Evolutionary conservation across 495 filamentous ascomycete species (phyloP).

Genomic region (Penicillium herquei): DNA sequence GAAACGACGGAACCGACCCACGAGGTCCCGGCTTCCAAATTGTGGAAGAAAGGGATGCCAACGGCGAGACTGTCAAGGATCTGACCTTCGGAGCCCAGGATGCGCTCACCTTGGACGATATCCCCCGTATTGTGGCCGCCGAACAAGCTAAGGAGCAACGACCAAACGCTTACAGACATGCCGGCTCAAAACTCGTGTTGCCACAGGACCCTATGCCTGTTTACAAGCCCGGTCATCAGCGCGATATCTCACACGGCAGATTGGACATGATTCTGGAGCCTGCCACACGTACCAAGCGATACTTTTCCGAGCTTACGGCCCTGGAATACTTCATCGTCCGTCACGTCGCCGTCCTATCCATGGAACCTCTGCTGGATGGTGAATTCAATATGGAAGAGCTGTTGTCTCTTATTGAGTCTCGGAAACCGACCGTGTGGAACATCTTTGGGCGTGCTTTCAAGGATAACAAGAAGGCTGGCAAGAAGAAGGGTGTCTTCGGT

Average conservation of each 20-base stretch:
- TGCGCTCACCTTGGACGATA: slow-evolving; percentile 91
- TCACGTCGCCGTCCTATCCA: slow-evolving; percentile 89
- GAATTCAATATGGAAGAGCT: slow-evolving; percentile 93
- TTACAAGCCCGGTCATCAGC: slow-evolving; percentile 72
- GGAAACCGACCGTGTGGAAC: slow-evolving; percentile 93
- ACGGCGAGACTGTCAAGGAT: slow-evolving; percentile 69
- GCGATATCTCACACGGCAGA: slow-evolving; percentile 69
- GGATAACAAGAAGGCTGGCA: slow-evolving; percentile 71
- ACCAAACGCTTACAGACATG: slow-evolving; percentile 76
- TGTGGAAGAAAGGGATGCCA: slow-evolving; percentile 78
- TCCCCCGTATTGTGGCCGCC: slow-evolving; percentile 93
- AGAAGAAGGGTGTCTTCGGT: slow-evolving; percentile 94
- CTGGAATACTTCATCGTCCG: slow-evolving; percentile 97
- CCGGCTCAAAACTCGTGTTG: slow-evolving; percentile 69
- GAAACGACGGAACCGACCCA: slow-evolving; percentile 58
- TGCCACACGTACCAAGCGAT: slow-evolving; percentile 60
- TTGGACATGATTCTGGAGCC: slow-evolving; percentile 39
- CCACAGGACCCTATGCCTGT: slow-evolving; percentile 61
- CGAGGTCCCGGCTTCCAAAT: slow-evolving; percentile 69
- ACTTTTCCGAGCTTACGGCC: slow-evolving; percentile 94
- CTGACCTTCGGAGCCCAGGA: slow-evolving; percentile 87
- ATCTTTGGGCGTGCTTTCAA: slow-evolving; percentile 96
- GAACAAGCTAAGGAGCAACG: slow-evolving; percentile 93
- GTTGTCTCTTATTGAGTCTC: slow-evolving; percentile 89
- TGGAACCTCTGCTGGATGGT: slow-evolving; percentile 89